Base-by-base conservation (phyloP, 345 rosid genomes). In the Draba incana region DNA sequence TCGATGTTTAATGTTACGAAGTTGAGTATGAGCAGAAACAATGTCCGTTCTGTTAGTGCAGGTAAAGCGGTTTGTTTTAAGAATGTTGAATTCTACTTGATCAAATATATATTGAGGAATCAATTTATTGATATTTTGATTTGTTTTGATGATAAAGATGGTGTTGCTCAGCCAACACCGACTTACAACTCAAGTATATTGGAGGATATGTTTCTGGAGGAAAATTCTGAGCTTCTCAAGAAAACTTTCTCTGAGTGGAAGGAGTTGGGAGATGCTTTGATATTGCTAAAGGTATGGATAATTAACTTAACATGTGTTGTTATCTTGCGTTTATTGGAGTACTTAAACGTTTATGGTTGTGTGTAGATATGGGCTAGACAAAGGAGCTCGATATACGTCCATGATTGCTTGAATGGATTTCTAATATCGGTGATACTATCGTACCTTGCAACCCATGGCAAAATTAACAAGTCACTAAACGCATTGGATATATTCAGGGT, bases 381-480 rank as follows among this genome's bases (percentile, higher is more conserved):
- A 74, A 88, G 98, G 81, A 83, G 86, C 75, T 88, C 93, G 3
- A 72, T 93, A 67, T 81, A 83, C 37, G 79, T 63, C 64, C 84
- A 93, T 28, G 94, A 93, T 80, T 84, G 98, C 77, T 67, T 90
- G 68, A 90, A 87, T 81, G 98, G 97, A 52, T 90, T 76, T 81
- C 71, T 93, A 10, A 69, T 90, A 49, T 86, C 97, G 64, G 68
- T 83, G 70, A 83, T 93, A 57, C 50, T 90, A 67, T 82, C 92
- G 33, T 88, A 82, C 82, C 86, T 93, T 77, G 89, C 81, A 52
- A 78, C 72, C 44, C 75, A 75, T 57, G 77, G 68, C 24, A 87
- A 88, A 81, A 70, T 88, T 64, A 84, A 76, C 79, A 85, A 75
- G 20, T 69, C 88, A 23, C 79, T 88, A 88, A 90, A 79, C 61